Evolutionary conservation across 1,284 basidiomycete genomes (phyloP).

Genomic region (Volvariella volvacea): DNA sequence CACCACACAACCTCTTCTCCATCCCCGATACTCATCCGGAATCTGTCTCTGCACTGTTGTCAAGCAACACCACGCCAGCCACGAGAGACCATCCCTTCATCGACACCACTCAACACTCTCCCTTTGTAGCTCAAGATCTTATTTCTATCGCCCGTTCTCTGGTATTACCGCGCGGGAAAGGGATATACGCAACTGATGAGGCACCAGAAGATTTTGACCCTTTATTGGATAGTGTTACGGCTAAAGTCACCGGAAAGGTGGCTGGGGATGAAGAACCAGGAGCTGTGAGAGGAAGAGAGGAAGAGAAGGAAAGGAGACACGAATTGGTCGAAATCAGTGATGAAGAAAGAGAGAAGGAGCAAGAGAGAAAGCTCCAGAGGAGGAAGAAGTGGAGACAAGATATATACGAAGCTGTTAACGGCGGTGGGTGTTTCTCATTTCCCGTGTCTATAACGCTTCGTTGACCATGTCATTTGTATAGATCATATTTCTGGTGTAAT

Average conservation of each 20-base stretch:
- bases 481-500: constrained; percentile 48
- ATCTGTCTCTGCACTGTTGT: constrained; percentile 5
- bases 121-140: constrained; percentile 32
- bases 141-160: constrained; percentile 35
- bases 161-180: constrained; percentile 41
- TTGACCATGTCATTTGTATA: too few relatives aligned
- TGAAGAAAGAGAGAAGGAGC: constrained; percentile 22
- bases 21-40: constrained; percentile 12
- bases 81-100: constrained; percentile 31
- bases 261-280: constrained; percentile 26
- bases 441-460: too few relatives aligned
- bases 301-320: too few relatives aligned
- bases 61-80: constrained; percentile 14
- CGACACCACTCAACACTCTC: constrained; percentile 20
- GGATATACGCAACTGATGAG: constrained; percentile 51
- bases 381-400: constrained; percentile 37
- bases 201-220: constrained; percentile 36
- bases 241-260: constrained; percentile 23
- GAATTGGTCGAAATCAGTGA: too few relatives aligned
- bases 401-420: constrained; percentile 35
- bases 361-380: constrained; percentile 28
- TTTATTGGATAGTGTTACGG: constrained; percentile 22
- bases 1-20: constrained; percentile 19
- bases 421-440: constrained; percentile 20
- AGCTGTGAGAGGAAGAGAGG: constrained; percentile 34